Evolutionary conservation across 495 filamentous ascomycete genomes (phyloP).

Genomic region (Podospora bellae-mahoneyi): DNA sequence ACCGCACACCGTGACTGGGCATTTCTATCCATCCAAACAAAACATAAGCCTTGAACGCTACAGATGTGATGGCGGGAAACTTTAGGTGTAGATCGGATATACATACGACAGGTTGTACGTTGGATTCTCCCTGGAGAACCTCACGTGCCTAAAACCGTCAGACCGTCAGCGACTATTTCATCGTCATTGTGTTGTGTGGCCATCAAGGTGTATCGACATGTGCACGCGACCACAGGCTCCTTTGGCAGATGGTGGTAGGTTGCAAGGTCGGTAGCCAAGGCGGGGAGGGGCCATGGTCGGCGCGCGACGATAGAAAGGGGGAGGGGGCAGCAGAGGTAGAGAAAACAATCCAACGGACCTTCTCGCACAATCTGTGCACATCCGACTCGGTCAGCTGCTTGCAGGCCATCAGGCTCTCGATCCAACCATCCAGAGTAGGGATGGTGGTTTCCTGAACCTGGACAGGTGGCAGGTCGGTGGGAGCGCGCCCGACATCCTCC

Average conservation of each 20-base stretch:
- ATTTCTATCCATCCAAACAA: slow-evolving; percentile 60
- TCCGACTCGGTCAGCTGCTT: slow-evolving; percentile 94
- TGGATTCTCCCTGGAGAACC: slow-evolving; percentile 94
- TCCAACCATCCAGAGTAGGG: slow-evolving; percentile 94
- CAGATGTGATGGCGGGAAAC: background rate
- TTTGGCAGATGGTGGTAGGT: background rate
- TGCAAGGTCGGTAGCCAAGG: background rate
- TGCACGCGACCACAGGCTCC: slow-evolving; percentile 2
- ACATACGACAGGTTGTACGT: slow-evolving; percentile 97
- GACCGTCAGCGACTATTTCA: slow-evolving; percentile 1
- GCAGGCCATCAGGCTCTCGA: slow-evolving; percentile 96
- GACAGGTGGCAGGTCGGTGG: slow-evolving; percentile 74
- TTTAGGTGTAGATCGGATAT: slow-evolving; percentile 6
- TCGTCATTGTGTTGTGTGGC: slow-evolving; percentile 4
- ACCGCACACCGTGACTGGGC: slow-evolving; percentile 88
- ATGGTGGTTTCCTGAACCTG: slow-evolving; percentile 75
- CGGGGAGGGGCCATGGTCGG: background rate
- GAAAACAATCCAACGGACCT: slow-evolving; percentile 59
- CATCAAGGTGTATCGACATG: background rate
- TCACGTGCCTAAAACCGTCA: slow-evolving; percentile 70
- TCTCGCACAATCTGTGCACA: slow-evolving; percentile 94
- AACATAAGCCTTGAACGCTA: slow-evolving; percentile 15
- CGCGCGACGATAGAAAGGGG: background rate
- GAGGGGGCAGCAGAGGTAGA: background rate
- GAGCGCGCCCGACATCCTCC: slow-evolving; percentile 88